A percentile compares a stretch with the other conserved stretches of the same genome.
These are phyloP conservation scores for Exophiala sideris DNA, from an alignment of 2,329 filamentous ascomycete species.

Conservation along the genomic window DNA sequence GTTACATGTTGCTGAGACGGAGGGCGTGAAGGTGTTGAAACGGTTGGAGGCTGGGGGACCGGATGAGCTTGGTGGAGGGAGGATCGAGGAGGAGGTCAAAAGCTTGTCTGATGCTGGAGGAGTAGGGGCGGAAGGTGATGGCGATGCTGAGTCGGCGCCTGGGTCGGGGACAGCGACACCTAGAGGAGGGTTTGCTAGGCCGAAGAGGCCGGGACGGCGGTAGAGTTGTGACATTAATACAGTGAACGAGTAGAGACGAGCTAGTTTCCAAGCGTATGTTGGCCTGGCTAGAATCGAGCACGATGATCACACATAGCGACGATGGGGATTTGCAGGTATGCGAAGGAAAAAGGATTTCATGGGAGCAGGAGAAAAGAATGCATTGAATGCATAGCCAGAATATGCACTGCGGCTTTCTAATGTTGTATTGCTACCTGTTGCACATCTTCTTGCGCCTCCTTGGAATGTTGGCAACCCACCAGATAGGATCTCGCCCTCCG, in stretches of 20 bases:
- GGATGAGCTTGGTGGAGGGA: constrained; percentile 53
- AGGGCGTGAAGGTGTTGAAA: constrained; percentile 57
- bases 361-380: no score
- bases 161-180: constrained; percentile 46
- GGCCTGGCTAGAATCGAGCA: no score
- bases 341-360: no score
- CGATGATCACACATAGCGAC: no score
- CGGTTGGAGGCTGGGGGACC: constrained; percentile 61
- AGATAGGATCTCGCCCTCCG: no score
- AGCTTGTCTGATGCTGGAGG: constrained; percentile 8
- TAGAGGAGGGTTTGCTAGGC: constrained; percentile 57
- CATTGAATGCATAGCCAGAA: no score
- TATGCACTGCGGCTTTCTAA: no score
- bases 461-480: no score
- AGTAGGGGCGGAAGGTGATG: constrained; percentile 5
- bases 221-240: constrained; percentile 5
- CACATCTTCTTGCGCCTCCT: no score
- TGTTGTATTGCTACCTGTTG: no score
- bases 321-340: no score
- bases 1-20: constrained; percentile 53
- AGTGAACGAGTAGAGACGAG: not conserved
- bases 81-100: constrained; percentile 52
- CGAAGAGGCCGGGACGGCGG: constrained; percentile 57
- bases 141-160: constrained; percentile 18
- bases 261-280: no score